Evolutionary conservation across 2,329 filamentous ascomycete species (phyloP), one percentile per base, ranked within the genome.

Genomic region (Fusarium robinianum): DNA sequence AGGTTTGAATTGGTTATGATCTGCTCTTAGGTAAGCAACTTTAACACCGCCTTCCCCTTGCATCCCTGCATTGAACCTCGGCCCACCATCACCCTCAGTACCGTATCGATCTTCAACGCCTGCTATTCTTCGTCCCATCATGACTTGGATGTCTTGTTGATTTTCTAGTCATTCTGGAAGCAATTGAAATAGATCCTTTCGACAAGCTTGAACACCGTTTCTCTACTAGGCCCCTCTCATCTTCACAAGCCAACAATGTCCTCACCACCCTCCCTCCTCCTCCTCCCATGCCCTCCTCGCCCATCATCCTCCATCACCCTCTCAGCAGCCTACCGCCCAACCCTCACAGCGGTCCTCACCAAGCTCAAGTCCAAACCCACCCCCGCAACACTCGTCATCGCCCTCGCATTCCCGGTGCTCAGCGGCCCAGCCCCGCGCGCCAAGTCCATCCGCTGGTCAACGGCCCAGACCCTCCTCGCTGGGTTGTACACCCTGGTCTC

Each of bases 401-500:
- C 83, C 3, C 66, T 95, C 24, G 77, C 79, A 3, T 79, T 79
- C 33, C 80, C 84, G 3, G 73, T 85, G 37, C 74, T 90, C 9
- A 70, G 75, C 32, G 76, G 79, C 14, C 69, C 70, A 21, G 70
- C 73, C 16, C 68, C 71, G 15, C 42, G 37, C 14, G 27, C 31
- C 23, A 76, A 49, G 26, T 79, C 57, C 72, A 77, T 16, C 71
- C 72, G 80, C 12, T 95, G 90, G 78, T 63, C 75, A 22, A 70
- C 77, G n/a, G 79, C 84, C 0, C 90, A 96, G 67, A 75, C 78
- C n/a, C 74, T 92, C 5, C 70, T 96, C 15, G 87, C 87, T 3
- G 80, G 80, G 17, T 64, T 95, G 16, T 97, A 97, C 74, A 83
- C 84, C 59, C 77, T 96, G 35, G 73, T 94, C 42, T 85, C 85